Base-by-base conservation (phyloP, 83 land plant species). In the Thuja plicata region DNA sequence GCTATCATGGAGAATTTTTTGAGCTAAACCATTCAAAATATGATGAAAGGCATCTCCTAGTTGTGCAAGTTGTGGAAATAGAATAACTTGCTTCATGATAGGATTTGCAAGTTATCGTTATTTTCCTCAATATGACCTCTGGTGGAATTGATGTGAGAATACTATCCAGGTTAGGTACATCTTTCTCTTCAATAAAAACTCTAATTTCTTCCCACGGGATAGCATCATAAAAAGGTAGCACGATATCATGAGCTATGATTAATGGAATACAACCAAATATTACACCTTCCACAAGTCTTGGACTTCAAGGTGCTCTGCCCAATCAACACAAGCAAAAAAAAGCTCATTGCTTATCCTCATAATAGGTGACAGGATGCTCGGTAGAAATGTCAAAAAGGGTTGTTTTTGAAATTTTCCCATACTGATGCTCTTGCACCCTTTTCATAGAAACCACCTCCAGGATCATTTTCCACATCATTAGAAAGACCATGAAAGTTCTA, bases 271-370 rank as follows among this genome's bases (percentile, higher is more conserved):
- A 96, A 15, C 98, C 98, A 84, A 96, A 95, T 24, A 95, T 93
- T 48, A 96, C 98, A 1, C 91, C 97, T 91, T 96, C 98, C 55
- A 96, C 98, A 62, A 96, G 89, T 77, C 98, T 89, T 4, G 98
- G 98, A 77, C 98, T 96, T 97, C 97, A 96, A 19, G 98, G 98
- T 1, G 98, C 98, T 97, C 98, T 95, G 8, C 98, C 98, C 74
- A 94, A 92, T 12, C 97, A 97, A 86, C 98, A 96, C 87, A 96
- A 86, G 87, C 98, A 96, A 79, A 95, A 96, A 13, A 96, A 88
- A 17, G 98, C 95, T 70, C 98, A 91, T 77, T 95, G 96, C 97
- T 95, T 96, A 90, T 96, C 98, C 88, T 96, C 98, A 87, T 95
- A 95, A 90, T 96, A 96, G 8, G 97, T 96, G 0, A 92, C 90